These are phyloP conservation scores for Cerrena zonata DNA, from an alignment of 1,284 basidiomycete genomes.

Conservation along the genomic window DNA sequence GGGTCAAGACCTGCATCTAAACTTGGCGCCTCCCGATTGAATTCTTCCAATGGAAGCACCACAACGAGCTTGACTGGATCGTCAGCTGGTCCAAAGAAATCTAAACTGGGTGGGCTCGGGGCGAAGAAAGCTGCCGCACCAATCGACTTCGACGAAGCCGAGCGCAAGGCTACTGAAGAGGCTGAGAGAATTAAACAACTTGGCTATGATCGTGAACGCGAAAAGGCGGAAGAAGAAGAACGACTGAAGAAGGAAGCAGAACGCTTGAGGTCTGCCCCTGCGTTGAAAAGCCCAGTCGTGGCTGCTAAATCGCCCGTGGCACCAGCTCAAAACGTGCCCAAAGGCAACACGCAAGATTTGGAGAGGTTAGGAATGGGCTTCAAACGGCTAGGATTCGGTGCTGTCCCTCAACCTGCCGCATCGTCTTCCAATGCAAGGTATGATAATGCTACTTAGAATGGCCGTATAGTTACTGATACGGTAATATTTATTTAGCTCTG, in stretches of 20 bases:
- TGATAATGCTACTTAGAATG: slow-evolving; percentile 22
- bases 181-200: slow-evolving; percentile 84
- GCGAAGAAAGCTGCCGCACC: slow-evolving; percentile 75
- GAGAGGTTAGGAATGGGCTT: slow-evolving; percentile 76
- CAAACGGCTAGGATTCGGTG: slow-evolving; percentile 83
- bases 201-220: slow-evolving; percentile 79
- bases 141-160: slow-evolving; percentile 89
- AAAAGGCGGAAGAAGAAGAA: slow-evolving; percentile 66
- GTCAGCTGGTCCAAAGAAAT: slow-evolving; percentile 32
- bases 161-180: slow-evolving; percentile 81
- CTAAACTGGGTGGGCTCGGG: slow-evolving; percentile 78
- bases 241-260: slow-evolving; percentile 53
- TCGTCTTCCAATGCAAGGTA: slow-evolving; percentile 43
- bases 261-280: slow-evolving; percentile 35
- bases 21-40: slow-evolving; percentile 51
- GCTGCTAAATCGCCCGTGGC: slow-evolving; percentile 23
- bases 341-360: slow-evolving; percentile 43
- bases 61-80: slow-evolving; percentile 24
- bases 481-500: not conserved
- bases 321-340: slow-evolving; percentile 24
- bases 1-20: slow-evolving; percentile 36
- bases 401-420: slow-evolving; percentile 56
- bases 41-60: slow-evolving; percentile 35
- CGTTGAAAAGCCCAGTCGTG: slow-evolving; percentile 24
- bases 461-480: not conserved